A percentile compares a stretch with the other conserved stretches of the same genome.
phyloP scores from a whole-genome alignment of 352 stramenopile genomes.

The Phytophthora pisi region DNA sequence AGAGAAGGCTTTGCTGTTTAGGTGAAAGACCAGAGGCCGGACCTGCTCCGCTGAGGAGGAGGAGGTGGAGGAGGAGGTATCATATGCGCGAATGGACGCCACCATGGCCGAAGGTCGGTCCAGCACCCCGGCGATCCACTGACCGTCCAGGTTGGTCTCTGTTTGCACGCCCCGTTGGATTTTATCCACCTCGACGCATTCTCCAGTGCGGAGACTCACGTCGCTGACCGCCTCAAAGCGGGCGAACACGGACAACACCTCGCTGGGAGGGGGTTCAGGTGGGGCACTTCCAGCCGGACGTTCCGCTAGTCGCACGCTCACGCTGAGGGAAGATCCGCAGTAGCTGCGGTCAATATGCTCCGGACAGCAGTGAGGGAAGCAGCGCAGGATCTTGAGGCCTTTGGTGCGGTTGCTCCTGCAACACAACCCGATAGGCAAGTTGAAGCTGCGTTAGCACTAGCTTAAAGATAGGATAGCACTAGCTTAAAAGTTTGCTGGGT shows the following conservation, averaged over 20 bases:
- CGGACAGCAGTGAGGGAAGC: constrained; percentile 78
- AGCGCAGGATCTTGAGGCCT: constrained; percentile 71
- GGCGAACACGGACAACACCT: constrained; percentile 37
- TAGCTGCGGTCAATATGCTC: constrained; percentile 79
- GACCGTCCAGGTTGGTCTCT: constrained; percentile 60
- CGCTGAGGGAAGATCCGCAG: constrained; percentile 62
- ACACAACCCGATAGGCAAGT: background rate
- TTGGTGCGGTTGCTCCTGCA: constrained; percentile 74
- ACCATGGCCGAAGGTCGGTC: constrained; percentile 49
- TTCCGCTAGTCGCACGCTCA: constrained; percentile 40
- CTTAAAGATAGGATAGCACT: constrained; percentile 1
- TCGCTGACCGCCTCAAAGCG: constrained; percentile 48
- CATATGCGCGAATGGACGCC: constrained; percentile 12
- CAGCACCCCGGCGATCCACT: constrained; percentile 59
- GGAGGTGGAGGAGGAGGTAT: background rate
- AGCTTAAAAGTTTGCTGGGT: background rate
- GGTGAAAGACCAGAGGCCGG: constrained; percentile 49
- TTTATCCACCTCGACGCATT: constrained; percentile 50
- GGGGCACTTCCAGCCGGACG: constrained; percentile 6
- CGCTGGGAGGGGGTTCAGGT: constrained; percentile 15
- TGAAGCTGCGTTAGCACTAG: background rate
- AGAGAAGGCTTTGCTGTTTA: constrained; percentile 53
- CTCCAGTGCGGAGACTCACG: constrained; percentile 43
- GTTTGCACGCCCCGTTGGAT: constrained; percentile 48
- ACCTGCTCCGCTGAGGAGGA: constrained; percentile 6